A percentile compares a stretch with the other conserved stretches of the same genome.
phyloP scores from a whole-genome alignment of 2,329 filamentous ascomycete genomes.

The Plectosphaerella cucumerina region DNA sequence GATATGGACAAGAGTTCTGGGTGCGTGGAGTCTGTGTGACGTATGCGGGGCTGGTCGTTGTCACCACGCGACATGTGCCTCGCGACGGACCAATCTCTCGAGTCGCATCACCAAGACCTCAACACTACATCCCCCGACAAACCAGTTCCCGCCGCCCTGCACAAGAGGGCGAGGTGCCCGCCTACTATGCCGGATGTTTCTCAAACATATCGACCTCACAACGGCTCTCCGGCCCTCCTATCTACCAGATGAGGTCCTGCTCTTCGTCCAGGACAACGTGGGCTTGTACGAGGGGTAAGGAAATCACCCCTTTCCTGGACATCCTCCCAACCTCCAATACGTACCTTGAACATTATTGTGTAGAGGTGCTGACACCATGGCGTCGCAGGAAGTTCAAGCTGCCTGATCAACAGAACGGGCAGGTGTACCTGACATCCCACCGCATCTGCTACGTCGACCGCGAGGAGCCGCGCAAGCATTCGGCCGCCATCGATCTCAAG shows the following conservation, averaged over 20 bases:
- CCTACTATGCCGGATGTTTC: conserved; percentile 79
- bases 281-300: conserved; percentile 93
- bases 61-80: not conserved
- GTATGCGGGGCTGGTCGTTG: too few species aligned
- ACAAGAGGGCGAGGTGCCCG: not conserved
- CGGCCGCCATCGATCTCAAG: conserved; percentile 80
- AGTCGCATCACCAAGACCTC: conserved; percentile 1
- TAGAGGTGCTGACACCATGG: not conserved
- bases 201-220: conserved; percentile 92
- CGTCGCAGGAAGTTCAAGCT: conserved; percentile 82
- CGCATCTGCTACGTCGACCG: conserved; percentile 94
- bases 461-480: conserved; percentile 77
- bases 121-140: too few species aligned
- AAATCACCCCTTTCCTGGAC: conserved; percentile 1
- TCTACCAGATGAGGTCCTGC: conserved; percentile 85
- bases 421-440: conserved; percentile 94
- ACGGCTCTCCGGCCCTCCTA: conserved; percentile 92
- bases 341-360: not conserved
- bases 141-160: too few species aligned
- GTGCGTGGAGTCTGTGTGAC: too few species aligned
- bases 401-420: conserved; percentile 87
- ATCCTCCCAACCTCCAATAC: not conserved
- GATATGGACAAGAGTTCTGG: too few species aligned
- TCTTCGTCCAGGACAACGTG: conserved; percentile 97
- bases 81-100: conserved; percentile 1